These are phyloP conservation scores for Haplosporangium gracile DNA, from an alignment of 192 early-diverging fungal species.

Conservation along the genomic window DNA sequence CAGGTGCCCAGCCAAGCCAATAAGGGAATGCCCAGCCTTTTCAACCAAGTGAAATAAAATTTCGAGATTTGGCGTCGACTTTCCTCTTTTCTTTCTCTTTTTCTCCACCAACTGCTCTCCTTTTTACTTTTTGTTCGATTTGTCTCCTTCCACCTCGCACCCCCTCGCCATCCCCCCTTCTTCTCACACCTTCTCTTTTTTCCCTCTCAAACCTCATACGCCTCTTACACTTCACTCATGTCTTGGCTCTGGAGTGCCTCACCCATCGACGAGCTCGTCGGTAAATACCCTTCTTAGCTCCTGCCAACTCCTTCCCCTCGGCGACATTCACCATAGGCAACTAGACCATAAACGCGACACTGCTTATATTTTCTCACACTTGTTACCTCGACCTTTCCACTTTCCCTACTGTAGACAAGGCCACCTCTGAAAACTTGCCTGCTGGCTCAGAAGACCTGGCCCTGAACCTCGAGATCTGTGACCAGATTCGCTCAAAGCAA, in stretches of 20 bases:
- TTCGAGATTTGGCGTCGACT: neutral
- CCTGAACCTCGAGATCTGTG: conserved; percentile 89
- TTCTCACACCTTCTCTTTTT: neutral
- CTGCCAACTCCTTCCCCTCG: neutral
- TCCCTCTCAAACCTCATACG: neutral
- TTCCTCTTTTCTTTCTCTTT: neutral
- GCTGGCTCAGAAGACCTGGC: conserved; percentile 88
- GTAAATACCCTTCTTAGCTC: conserved; percentile 33
- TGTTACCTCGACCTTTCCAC: neutral
- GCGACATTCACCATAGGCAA: neutral
- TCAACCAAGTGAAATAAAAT: neutral
- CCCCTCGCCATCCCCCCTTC: neutral
- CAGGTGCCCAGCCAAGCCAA: neutral
- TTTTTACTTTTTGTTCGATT: neutral
- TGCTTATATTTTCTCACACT: conserved; percentile 7
- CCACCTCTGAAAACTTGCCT: conserved; percentile 92
- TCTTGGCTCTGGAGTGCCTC: conserved; percentile 56
- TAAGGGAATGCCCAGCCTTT: neutral
- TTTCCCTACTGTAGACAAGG: conserved; percentile 68
- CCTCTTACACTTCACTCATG: conserved; percentile 21
- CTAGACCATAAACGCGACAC: neutral
- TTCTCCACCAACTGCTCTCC: neutral
- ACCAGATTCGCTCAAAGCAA: conserved; percentile 92
- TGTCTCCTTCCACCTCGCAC: neutral
- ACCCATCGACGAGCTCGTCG: conserved; percentile 61